These are phyloP conservation scores for Raphanus sativus DNA, from an alignment of 345 rosid genomes.

Conservation along the genomic window DNA sequence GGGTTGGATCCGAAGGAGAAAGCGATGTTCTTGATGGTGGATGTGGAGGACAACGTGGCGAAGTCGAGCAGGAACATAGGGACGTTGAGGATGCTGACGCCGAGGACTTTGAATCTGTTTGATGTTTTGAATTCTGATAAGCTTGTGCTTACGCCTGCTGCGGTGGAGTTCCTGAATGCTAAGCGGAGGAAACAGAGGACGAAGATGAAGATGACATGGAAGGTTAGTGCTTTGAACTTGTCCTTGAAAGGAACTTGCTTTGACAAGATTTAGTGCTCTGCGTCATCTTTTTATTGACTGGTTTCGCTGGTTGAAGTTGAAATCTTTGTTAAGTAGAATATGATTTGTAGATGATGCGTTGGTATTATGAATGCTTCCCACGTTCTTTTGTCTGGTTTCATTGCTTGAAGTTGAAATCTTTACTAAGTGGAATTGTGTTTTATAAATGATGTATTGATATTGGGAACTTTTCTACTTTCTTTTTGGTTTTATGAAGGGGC, in stretches of 20 bases:
- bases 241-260: not conserved
- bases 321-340: not conserved
- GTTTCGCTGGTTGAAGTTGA: not conserved
- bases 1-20: constrained; percentile 86
- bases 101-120: constrained; percentile 83
- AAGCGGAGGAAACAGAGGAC: constrained; percentile 23
- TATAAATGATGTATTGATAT: too few relatives aligned
- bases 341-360: constrained; percentile 7
- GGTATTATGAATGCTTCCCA: not conserved
- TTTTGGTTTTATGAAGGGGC: not conserved
- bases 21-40: constrained; percentile 77
- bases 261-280: too few relatives aligned
- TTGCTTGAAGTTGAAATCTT: too few relatives aligned
- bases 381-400: not conserved
- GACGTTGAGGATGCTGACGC: constrained; percentile 80
- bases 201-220: constrained; percentile 45
- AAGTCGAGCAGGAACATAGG: constrained; percentile 81
- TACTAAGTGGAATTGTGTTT: not conserved
- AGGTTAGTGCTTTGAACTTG: constrained; percentile 44
- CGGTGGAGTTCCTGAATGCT: constrained; percentile 68
- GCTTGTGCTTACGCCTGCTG: constrained; percentile 73
- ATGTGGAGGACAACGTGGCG: constrained; percentile 59
- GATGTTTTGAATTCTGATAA: constrained; percentile 84
- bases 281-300: not conserved
- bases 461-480: too few relatives aligned